These are phyloP conservation scores for Hygrophorus russula DNA, from an alignment of 768 basidiomycete species.

Conservation along the genomic window DNA sequence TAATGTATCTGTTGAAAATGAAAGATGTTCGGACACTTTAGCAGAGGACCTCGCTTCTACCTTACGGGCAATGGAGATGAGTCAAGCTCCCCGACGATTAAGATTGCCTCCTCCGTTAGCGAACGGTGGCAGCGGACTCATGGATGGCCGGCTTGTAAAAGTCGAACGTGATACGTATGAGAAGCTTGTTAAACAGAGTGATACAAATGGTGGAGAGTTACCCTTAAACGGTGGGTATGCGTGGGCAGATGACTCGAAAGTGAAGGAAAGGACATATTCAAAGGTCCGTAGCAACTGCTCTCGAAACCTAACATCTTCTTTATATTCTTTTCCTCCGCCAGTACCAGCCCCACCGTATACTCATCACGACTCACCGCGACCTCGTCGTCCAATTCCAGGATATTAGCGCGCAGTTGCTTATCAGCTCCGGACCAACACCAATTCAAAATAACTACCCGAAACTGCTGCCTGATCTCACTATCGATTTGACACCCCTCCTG, in stretches of 20 bases:
- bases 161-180: constrained; percentile 39
- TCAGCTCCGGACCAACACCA: constrained; percentile 32
- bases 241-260: constrained; percentile 39
- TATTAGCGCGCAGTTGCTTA: constrained; percentile 55
- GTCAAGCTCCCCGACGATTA: constrained; percentile 25
- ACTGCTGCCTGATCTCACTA: constrained; percentile 47
- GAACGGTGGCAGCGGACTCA: constrained; percentile 25
- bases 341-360: constrained; percentile 54
- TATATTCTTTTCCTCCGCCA: constrained; percentile 12
- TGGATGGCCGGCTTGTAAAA: constrained; percentile 32
- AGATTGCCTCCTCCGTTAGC: constrained; percentile 25
- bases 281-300: constrained; percentile 33
- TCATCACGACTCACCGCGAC: constrained; percentile 55
- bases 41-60: constrained; percentile 30
- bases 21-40: constrained; percentile 14
- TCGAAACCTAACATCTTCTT: not conserved
- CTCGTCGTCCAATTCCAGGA: constrained; percentile 65
- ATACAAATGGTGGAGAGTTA: constrained; percentile 16
- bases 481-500: constrained; percentile 44
- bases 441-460: constrained; percentile 55
- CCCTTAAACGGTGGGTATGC: constrained; percentile 42
- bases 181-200: constrained; percentile 19
- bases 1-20: constrained; percentile 2
- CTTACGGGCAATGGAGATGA: constrained; percentile 24
- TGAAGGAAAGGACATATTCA: constrained; percentile 39